phyloP scores from a whole-genome alignment of 2,329 filamentous ascomycete genomes.

The Calonectria henricotiae region DNA sequence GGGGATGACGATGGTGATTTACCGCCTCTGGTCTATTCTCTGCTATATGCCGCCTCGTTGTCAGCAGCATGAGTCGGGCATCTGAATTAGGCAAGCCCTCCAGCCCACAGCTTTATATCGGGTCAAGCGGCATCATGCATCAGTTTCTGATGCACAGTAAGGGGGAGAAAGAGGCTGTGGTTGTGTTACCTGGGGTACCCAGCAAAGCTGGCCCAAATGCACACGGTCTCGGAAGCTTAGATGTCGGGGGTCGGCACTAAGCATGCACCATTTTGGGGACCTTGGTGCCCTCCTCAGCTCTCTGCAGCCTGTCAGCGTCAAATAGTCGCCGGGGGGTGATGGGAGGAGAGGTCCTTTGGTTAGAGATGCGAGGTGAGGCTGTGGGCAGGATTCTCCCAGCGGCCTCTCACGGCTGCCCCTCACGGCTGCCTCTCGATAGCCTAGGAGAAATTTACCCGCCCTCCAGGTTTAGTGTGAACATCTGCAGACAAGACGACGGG shows the following conservation, averaged over 20 bases:
- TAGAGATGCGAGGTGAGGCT: background rate
- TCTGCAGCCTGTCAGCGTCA: constrained; percentile 5
- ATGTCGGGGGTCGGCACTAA: constrained; percentile 26
- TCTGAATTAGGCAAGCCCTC: background rate
- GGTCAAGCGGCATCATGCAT: constrained; percentile 23
- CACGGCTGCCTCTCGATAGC: too few relatives aligned
- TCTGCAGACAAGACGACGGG: constrained; percentile 17
- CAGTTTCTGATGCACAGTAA: constrained; percentile 17
- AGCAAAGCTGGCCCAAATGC: constrained; percentile 10
- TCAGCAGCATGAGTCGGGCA: constrained; percentile 9
- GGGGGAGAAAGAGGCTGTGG: constrained; percentile 22
- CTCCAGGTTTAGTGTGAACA: background rate
- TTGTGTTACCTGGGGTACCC: constrained; percentile 7
- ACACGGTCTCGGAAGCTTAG: constrained; percentile 29
- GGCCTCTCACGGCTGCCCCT: too few relatives aligned
- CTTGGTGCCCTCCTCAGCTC: background rate
- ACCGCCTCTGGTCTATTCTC: too few relatives aligned
- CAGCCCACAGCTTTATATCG: constrained; percentile 10
- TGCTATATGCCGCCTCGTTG: background rate
- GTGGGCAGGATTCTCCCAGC: background rate
- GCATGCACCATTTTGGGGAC: constrained; percentile 13
- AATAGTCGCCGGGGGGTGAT: background rate
- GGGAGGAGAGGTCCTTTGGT: background rate
- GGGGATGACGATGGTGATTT: background rate
- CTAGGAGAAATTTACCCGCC: constrained; percentile 2